Evolutionary conservation across 768 basidiomycete genomes (phyloP), one percentile per base, ranked within the genome.

Genomic region (Collybia mongolica): DNA sequence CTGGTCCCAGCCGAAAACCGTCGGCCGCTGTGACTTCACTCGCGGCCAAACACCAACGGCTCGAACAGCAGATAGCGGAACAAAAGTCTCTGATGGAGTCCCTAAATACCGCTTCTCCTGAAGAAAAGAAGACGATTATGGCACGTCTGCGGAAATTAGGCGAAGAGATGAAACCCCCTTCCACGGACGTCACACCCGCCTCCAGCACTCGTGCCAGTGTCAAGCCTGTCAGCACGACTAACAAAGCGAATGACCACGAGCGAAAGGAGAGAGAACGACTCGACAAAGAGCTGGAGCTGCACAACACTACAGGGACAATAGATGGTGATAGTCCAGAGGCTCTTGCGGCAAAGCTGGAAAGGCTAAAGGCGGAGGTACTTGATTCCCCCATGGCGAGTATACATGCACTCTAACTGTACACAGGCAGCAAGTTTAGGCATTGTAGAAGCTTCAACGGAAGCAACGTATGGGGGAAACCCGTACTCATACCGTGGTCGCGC

Each of bases 11-110:
- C 23, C 74, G 71, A 46, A 83, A 81, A 62, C 54, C 65, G 0
- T 56, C 68, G 28, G 53, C 59, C 17, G 39, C 72, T 20, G 66
- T 76, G 5, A 68, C 76, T 40, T 79, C 78, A 3, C 76, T 90
- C 26, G 88, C 87, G 2, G 83, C 80, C 3, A 88, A 89, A 64
- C 88, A 90, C 60, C 81, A 86, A 52, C 72, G 86, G 35, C 68
- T 92, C 18, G 89, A 93, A 56, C 80, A 87, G 63, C 88, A 89
- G 60, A 93, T 97, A 51, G 77, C 84, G 0, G 91, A 95, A 68
- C 95, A 96, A 69, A 96, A 94, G 66, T 73, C 82, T 1, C 72
- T 98, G 49, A 88, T 97, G 83, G 77, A 76, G 6, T 80, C 81
- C 28, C 68, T 96, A 12, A 67, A 73, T 20, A 79, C 80, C 4